Evolutionary conservation across 2,329 filamentous ascomycete species (phyloP).

Genomic region (Pseudogymnoascus sp.): DNA sequence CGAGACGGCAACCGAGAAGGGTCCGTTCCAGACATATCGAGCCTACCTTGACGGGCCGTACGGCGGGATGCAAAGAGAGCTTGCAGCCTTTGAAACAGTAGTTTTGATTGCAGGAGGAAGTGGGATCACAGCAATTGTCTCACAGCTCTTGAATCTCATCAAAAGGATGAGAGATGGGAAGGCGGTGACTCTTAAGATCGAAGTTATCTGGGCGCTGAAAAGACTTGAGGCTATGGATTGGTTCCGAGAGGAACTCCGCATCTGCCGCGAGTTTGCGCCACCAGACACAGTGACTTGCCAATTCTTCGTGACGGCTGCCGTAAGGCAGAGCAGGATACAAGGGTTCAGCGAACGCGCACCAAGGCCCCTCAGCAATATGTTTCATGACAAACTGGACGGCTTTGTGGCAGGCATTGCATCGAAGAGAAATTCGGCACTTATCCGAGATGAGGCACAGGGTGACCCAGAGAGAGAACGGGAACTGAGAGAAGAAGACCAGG

Average conservation of each 20-base stretch:
- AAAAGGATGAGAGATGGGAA: constrained; percentile 94
- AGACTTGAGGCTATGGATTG: constrained; percentile 91
- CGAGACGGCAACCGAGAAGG: constrained; percentile 75
- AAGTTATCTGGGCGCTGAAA: constrained; percentile 91
- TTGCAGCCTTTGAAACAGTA: constrained; percentile 89
- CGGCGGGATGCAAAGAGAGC: constrained; percentile 82
- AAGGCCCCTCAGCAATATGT: constrained; percentile 63
- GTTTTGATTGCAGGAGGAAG: constrained; percentile 90
- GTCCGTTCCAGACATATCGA: constrained; percentile 84
- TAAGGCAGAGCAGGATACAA: constrained; percentile 30
- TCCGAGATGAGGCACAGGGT: constrained; percentile 72
- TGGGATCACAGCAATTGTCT: constrained; percentile 88
- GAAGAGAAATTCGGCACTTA: constrained; percentile 78
- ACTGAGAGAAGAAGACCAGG: constrained; percentile 74
- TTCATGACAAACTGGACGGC: constrained; percentile 82
- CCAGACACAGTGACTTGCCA: constrained; percentile 86
- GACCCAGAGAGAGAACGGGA: constrained; percentile 73
- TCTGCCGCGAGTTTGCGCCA: constrained; percentile 83
- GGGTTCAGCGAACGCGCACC: constrained; percentile 40
- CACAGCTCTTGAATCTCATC: constrained; percentile 85
- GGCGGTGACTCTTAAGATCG: constrained; percentile 81
- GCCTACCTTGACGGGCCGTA: constrained; percentile 93
- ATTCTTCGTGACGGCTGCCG: constrained; percentile 83
- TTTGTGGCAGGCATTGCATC: constrained; percentile 81
- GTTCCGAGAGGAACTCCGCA: constrained; percentile 91